phyloP scores from a whole-genome alignment of 192 early-diverging fungal species.

The Backusella liffmaniae region DNA sequence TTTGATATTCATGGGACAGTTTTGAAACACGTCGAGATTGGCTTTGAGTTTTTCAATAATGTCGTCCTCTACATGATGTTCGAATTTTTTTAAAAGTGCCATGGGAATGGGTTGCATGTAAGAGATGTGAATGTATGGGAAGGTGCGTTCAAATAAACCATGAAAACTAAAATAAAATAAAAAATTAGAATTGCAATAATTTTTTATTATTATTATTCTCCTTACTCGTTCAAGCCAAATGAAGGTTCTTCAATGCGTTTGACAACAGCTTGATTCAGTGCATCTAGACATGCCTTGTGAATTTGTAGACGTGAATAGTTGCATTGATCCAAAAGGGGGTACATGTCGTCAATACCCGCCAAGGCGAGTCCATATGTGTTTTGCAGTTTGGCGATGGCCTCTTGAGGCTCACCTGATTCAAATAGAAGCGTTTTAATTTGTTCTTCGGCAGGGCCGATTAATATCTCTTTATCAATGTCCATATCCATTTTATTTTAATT shows the following conservation, averaged over 20 bases:
- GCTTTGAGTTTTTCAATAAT: constrained; percentile 26
- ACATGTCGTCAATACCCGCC: constrained; percentile 43
- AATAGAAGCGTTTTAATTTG: constrained; percentile 30
- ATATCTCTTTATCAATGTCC: constrained; percentile 4
- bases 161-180: constrained; percentile 25
- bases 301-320: constrained; percentile 45
- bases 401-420: constrained; percentile 31
- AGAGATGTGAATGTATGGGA: constrained; percentile 47
- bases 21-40: constrained; percentile 31
- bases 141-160: constrained; percentile 39
- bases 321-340: constrained; percentile 51
- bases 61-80: constrained; percentile 37
- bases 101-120: constrained; percentile 52
- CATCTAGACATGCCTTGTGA: constrained; percentile 47
- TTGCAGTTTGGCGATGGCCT: constrained; percentile 32
- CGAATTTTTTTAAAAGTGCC: constrained; percentile 46
- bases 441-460: constrained; percentile 34
- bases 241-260: constrained; percentile 33
- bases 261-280: constrained; percentile 43
- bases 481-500: not conserved
- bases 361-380: constrained; percentile 32
- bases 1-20: constrained; percentile 42
- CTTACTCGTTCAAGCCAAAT: constrained; percentile 25
- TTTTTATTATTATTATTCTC: too few relatives aligned
- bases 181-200: too few relatives aligned